Evolutionary conservation across 306 rosid genomes (phyloP).

Genomic region (Gastrolobium villosum): DNA sequence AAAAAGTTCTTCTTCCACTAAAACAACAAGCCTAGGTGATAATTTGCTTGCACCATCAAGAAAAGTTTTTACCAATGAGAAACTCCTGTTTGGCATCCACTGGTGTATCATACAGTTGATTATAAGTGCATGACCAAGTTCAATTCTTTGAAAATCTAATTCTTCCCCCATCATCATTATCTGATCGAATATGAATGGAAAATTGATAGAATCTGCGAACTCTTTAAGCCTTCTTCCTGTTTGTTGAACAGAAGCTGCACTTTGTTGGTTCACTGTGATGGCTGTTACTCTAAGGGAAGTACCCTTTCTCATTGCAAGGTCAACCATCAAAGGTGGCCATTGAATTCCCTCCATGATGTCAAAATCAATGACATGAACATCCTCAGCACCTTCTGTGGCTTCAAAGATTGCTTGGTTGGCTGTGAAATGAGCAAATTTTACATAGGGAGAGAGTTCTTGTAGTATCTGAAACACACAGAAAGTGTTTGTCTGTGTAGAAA

Average conservation of each 20-base stretch:
- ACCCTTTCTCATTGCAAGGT: slow-evolving; percentile 59
- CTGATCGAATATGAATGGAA: slow-evolving; percentile 62
- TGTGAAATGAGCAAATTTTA: slow-evolving; percentile 75
- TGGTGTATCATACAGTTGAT: slow-evolving; percentile 69
- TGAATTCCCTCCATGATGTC: slow-evolving; percentile 83
- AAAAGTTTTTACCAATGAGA: slow-evolving; percentile 54
- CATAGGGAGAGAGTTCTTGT: slow-evolving; percentile 73
- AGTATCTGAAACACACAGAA: slow-evolving; percentile 63
- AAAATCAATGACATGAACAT: slow-evolving; percentile 71
- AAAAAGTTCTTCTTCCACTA: slow-evolving; percentile 73
- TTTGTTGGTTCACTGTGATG: slow-evolving; percentile 48
- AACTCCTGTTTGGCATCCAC: slow-evolving; percentile 59
- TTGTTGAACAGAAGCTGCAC: slow-evolving; percentile 51
- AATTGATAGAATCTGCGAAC: slow-evolving; percentile 65
- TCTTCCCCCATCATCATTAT: slow-evolving; percentile 51
- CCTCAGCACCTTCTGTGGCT: slow-evolving; percentile 55
- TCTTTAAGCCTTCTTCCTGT: slow-evolving; percentile 72
- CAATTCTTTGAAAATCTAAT: slow-evolving; percentile 52
- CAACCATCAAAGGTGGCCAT: slow-evolving; percentile 81
- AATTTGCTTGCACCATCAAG: slow-evolving; percentile 56
- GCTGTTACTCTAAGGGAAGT: slow-evolving; percentile 66
- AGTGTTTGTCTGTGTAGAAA: slow-evolving; percentile 43
- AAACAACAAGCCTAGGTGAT: slow-evolving; percentile 65
- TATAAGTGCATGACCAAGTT: slow-evolving; percentile 51
- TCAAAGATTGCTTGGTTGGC: slow-evolving; percentile 83